Evolutionary conservation across 768 basidiomycete genomes (phyloP).

Genomic region (Mycena venus): DNA sequence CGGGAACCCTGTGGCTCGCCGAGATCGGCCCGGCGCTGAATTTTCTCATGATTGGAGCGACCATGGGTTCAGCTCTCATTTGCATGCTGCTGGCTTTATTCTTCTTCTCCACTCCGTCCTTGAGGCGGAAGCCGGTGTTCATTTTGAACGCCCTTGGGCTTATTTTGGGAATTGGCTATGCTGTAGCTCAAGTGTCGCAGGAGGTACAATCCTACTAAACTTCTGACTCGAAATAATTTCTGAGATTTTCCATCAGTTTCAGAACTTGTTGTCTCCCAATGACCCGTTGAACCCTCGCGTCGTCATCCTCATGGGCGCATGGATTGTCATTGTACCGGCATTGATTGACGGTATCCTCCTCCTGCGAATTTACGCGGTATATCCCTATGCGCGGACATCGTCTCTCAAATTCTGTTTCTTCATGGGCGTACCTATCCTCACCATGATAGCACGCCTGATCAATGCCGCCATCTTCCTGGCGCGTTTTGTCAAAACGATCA

Average conservation of each 20-base stretch:
- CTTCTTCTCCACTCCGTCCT: background rate
- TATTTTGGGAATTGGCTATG: background rate
- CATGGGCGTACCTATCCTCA: background rate
- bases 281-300: background rate
- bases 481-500: background rate
- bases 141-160: background rate
- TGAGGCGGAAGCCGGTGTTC: background rate
- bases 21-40: background rate
- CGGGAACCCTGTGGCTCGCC: background rate
- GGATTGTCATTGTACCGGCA: background rate
- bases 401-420: background rate
- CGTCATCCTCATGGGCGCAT: background rate
- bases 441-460: background rate
- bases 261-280: background rate
- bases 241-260: background rate
- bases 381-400: background rate
- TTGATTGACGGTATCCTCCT: background rate
- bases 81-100: background rate
- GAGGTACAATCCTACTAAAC: background rate
- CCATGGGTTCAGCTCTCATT: background rate
- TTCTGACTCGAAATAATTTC: background rate
- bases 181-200: background rate
- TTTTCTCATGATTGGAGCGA: background rate
- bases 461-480: background rate
- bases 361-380: background rate